Evolutionary conservation across 495 filamentous ascomycete genomes (phyloP).

Genomic region (Aspergillus carlsbadensis): DNA sequence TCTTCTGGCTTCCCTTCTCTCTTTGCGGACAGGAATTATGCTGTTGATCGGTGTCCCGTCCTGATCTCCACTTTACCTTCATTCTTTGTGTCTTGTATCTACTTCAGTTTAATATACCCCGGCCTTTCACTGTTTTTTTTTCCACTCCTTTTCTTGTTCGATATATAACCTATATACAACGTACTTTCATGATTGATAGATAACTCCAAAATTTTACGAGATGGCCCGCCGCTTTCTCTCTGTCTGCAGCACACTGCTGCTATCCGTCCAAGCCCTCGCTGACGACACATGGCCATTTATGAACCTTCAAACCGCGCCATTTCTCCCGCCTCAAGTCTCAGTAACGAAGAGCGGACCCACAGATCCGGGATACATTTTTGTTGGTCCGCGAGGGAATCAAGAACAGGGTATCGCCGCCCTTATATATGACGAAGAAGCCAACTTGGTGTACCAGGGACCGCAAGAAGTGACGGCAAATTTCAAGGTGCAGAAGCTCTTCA

Average conservation of each 20-base stretch:
- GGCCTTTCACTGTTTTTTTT: neutral
- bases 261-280: slow-evolving; percentile 26
- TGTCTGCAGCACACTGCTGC: slow-evolving; percentile 27
- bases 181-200: too few species aligned
- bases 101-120: neutral
- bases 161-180: too few species aligned
- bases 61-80: neutral
- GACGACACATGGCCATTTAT: slow-evolving; percentile 24
- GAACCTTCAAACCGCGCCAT: slow-evolving; percentile 27
- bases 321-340: slow-evolving; percentile 29
- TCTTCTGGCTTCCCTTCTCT: neutral
- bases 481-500: slow-evolving; percentile 32
- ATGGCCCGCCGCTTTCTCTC: slow-evolving; percentile 18
- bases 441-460: slow-evolving; percentile 35
- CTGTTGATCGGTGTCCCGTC: slow-evolving; percentile 5
- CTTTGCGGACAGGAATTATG: neutral
- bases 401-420: slow-evolving; percentile 30
- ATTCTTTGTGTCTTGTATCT: neutral
- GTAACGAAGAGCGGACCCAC: slow-evolving; percentile 30
- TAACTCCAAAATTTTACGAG: neutral
- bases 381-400: slow-evolving; percentile 34
- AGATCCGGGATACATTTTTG: slow-evolving; percentile 35
- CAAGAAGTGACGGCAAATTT: slow-evolving; percentile 37
- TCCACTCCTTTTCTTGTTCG: neutral
- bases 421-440: slow-evolving; percentile 35